These are phyloP conservation scores for Notholithocarpus densiflorus DNA, from an alignment of 306 rosid genomes.

Conservation along the genomic window DNA sequence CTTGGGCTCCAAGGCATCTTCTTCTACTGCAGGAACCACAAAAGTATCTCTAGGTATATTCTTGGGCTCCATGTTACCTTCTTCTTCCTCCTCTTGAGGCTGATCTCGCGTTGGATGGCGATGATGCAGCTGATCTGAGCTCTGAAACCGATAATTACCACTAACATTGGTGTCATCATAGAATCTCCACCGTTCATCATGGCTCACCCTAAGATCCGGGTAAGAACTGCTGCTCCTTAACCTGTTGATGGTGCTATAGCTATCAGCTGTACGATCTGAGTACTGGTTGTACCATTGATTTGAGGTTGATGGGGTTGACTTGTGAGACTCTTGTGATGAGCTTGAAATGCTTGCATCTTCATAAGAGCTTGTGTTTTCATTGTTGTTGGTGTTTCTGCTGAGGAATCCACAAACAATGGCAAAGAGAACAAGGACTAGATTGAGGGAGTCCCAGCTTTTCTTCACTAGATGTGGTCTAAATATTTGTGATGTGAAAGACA, in stretches of 20 bases:
- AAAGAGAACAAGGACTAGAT: conserved; percentile 71
- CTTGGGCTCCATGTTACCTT: conserved; percentile 4
- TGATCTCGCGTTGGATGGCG: conserved; percentile 21
- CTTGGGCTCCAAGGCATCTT: conserved; percentile 12
- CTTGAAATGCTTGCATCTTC: conserved; percentile 31
- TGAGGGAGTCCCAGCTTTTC: conserved; percentile 81
- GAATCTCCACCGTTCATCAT: conserved; percentile 62
- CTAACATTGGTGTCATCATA: conserved; percentile 56
- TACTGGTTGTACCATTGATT: conserved; percentile 41
- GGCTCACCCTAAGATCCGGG: conserved; percentile 70
- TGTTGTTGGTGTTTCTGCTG: conserved; percentile 31
- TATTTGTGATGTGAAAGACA: conserved; percentile 46
- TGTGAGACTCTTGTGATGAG: not conserved
- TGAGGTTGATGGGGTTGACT: conserved; percentile 42
- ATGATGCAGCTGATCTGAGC: conserved; percentile 32
- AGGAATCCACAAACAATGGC: conserved; percentile 87
- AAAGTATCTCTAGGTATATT: not conserved
- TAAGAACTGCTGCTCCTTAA: conserved; percentile 75
- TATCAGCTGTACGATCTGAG: conserved; percentile 36
- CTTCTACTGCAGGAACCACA: too few species aligned
- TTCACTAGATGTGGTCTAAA: conserved; percentile 63
- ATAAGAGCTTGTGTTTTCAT: conserved; percentile 26
- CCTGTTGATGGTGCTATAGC: conserved; percentile 22
- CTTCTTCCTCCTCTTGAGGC: conserved; percentile 20
- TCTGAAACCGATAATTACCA: conserved; percentile 25